Base-by-base conservation (phyloP, 1,139 yeast genomes). In the Debaryomyces psychrophilus region DNA sequence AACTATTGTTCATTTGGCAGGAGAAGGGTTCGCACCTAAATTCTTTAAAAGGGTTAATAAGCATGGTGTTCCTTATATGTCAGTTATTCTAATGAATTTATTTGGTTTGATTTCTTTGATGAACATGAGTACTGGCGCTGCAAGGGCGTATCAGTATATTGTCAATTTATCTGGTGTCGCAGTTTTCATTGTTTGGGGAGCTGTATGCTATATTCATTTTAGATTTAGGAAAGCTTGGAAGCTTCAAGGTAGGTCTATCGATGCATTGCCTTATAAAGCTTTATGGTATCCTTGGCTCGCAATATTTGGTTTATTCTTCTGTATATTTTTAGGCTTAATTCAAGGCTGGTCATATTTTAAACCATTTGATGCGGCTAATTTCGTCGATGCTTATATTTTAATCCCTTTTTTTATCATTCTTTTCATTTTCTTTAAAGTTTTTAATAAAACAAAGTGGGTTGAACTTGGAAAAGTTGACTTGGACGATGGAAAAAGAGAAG, bases 271-370 rank as follows among this genome's bases (percentile, higher is more conserved):
- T 0, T 85, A 70, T 65, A 69, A 65, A 47, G 81, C 85, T 1
- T 59, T 70, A 37, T 68, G 77, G 56, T 83, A 71, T 57, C 90
- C 90, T 1, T 68, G 63, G 56, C 66, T 75, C 25, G 81, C 85
- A 2, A 68, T 70, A 41, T 55, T 79, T 39, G 85, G 86, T 1
- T 66, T 84, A 6, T 53, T 65, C 0, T 64, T 81, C 41, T 83
- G 82, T 55, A 51, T 73, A 2, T 75, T 84, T 49, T 68, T 85
- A 51, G 84, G 81, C 2, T 62, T 85, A 22, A 79, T 85, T 29
- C 90, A 85, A 61, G 87, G 90, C 2, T 85, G 90, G 89, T 69
- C 85, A 1, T 71, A 76, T 37, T 78, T 85, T 54, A 71, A 73
- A 46, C 90, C 90, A 0, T 85, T 82, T 55, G 71, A 73, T 46